Conservation (phyloP, 2,329 filamentous ascomycete species). For the Saccharata proteae region DNA sequence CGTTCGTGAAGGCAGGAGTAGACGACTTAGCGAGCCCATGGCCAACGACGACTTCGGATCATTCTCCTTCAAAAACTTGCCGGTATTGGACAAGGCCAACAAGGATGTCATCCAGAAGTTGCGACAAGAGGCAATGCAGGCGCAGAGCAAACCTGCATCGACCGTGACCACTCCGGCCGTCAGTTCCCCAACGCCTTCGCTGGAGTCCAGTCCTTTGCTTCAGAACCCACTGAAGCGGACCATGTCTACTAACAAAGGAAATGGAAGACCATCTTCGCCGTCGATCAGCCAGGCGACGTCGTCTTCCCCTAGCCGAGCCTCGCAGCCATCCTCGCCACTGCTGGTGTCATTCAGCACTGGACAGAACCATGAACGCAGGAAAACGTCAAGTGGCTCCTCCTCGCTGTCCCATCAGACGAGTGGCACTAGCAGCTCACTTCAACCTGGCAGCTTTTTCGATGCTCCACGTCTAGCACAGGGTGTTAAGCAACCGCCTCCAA, state of each 20-base stretch:
- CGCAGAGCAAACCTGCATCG: constrained; percentile 39
- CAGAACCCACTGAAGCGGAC: constrained; percentile 71
- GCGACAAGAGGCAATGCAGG: constrained; percentile 75
- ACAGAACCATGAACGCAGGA: constrained; percentile 70
- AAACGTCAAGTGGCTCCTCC: constrained; percentile 83
- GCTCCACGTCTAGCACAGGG: constrained; percentile 47
- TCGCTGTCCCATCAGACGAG: constrained; percentile 68
- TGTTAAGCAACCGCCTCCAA: too few relatives aligned
- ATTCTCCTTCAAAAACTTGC: constrained; percentile 94
- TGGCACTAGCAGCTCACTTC: constrained; percentile 42
- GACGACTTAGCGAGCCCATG: constrained; percentile 82
- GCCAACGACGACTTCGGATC: constrained; percentile 86
- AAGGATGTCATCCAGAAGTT: constrained; percentile 98
- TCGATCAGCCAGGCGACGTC: constrained; percentile 70
- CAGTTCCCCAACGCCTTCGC: constrained; percentile 47
- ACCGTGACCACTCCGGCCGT: constrained; percentile 30
- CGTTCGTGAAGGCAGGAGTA: constrained; percentile 78
- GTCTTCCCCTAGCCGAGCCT: constrained; percentile 77
- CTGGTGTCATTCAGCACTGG: constrained; percentile 91
- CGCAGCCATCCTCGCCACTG: constrained; percentile 77
- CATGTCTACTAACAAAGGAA: constrained; percentile 66
- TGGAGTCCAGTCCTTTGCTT: constrained; percentile 78
- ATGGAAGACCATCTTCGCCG: constrained; percentile 64
- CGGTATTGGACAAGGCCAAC: constrained; percentile 93
- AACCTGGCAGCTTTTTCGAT: constrained; percentile 61